Base-by-base conservation (phyloP, 1,284 basidiomycete species). In the Bondarzewia mesenterica region DNA sequence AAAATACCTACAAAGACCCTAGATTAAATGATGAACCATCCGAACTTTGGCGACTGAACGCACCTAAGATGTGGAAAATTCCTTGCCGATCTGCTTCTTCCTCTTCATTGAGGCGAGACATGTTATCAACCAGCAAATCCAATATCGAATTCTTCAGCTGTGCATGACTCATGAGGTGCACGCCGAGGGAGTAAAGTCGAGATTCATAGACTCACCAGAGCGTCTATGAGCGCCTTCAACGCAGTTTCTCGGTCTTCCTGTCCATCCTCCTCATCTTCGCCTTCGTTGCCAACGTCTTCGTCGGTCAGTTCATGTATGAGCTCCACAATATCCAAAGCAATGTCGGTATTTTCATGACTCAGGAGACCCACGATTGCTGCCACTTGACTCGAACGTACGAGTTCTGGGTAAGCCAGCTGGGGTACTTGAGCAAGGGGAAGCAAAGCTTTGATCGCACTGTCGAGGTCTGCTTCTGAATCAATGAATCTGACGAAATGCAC, bases 381-480 rank as follows among this genome's bases (percentile, higher is more conserved):
- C 3, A 91, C 69, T 15, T 82, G 74, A 22, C 86, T 89, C 3
- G 86, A 82, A 42, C 80, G 80, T 50, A 94, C 77, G 37, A 98
- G 74, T 62, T 98, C 93, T 4, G 92, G 87, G 63, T 98, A 99
- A 53, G 92, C 86, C 7, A 90, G 64, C 3, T 74, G 70, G 0
- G 93, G 90, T 14, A 80, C 80, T 60, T 97, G 93, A 0, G 96
- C 90, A n/a, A 99, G 74, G 2, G 94, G 84, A 5, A 93, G 71
- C 45, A 97, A 72, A 3, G 88, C 77, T 61, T 95, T 93, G 52
- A 99, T 78, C 14, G 91, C 80, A 46, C 75, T 72, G 59, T 99
- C 92, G 7, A 99, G 77, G 60, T 97, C 93, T 22, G 91, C 89
- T 71, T 99, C 96, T 0, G 96, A 99, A 59, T 98, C 93, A 60